These are phyloP conservation scores for Botrytis tulipae DNA, from an alignment of 2,329 filamentous ascomycete genomes.

Conservation along the genomic window DNA sequence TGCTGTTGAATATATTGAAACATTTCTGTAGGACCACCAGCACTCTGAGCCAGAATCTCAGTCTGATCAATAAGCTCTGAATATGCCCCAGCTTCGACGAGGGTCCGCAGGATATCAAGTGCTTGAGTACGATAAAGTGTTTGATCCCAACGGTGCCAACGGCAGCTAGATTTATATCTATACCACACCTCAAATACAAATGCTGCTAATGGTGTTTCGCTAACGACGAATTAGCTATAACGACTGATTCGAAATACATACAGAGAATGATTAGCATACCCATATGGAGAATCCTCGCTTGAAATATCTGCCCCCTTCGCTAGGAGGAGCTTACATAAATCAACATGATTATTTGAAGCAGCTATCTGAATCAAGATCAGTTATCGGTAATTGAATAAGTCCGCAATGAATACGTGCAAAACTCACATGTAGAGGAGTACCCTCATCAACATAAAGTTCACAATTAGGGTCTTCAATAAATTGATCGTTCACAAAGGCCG, in stretches of 20 bases:
- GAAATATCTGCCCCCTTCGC: not conserved
- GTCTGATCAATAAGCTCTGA: not conserved
- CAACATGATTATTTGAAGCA: not conserved
- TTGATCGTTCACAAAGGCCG: conserved; percentile 13
- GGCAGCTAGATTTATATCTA: too few relatives aligned
- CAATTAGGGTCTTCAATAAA: not conserved
- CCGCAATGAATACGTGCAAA: not conserved
- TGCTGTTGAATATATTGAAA: not conserved
- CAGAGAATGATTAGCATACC: not conserved
- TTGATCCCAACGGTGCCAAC: too few relatives aligned
- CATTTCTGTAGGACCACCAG: not conserved
- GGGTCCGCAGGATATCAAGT: not conserved
- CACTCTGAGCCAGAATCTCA: fast-evolving
- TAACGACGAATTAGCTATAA: not conserved
- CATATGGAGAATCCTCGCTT: fast-evolving
- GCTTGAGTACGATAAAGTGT: too few relatives aligned
- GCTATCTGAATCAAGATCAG: not conserved
- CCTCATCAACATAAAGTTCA: not conserved
- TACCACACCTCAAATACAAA: too few relatives aligned
- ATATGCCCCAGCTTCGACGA: not conserved
- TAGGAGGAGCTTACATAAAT: not conserved
- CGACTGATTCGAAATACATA: not conserved
- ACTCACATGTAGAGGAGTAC: not conserved
- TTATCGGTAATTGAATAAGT: not conserved
- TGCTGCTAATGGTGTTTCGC: not conserved